Conservation (phyloP, 257 asterid genomes). For the Scutellaria minor region DNA sequence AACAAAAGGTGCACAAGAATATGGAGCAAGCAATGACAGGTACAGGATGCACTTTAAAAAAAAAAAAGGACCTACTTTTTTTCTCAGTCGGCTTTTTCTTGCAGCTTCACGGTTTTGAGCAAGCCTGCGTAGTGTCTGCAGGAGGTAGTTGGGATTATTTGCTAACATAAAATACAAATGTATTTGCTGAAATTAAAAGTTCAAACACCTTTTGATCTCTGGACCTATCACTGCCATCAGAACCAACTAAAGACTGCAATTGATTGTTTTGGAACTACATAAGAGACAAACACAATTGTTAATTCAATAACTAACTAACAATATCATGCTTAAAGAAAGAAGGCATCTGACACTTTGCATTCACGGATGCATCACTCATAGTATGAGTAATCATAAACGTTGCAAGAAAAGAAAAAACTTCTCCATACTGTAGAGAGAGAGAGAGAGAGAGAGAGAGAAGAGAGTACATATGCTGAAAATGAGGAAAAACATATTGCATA, state of each 20-base stretch:
- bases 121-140: constrained; percentile 81
- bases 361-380: constrained; percentile 18
- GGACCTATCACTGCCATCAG: constrained; percentile 95
- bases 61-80: constrained; percentile 54
- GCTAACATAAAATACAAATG: constrained; percentile 9
- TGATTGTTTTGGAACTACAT: constrained; percentile 66
- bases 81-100: constrained; percentile 90
- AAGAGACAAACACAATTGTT: constrained; percentile 31
- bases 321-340: constrained; percentile 15
- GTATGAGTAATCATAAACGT: neutral
- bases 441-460: too few relatives aligned
- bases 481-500: neutral
- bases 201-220: constrained; percentile 88
- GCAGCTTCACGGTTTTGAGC: constrained; percentile 99
- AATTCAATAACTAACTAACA: constrained; percentile 26
- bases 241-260: constrained; percentile 57
- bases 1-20: neutral
- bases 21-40: constrained; percentile 15
- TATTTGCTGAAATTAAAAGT: constrained; percentile 13
- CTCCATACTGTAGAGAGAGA: neutral
- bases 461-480: neutral
- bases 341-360: constrained; percentile 4
- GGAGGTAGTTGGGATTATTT: constrained; percentile 33
- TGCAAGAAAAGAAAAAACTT: neutral
- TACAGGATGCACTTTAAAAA: neutral